Base-by-base conservation (phyloP, 345 rosid species). In the Brassica incana region DNA sequence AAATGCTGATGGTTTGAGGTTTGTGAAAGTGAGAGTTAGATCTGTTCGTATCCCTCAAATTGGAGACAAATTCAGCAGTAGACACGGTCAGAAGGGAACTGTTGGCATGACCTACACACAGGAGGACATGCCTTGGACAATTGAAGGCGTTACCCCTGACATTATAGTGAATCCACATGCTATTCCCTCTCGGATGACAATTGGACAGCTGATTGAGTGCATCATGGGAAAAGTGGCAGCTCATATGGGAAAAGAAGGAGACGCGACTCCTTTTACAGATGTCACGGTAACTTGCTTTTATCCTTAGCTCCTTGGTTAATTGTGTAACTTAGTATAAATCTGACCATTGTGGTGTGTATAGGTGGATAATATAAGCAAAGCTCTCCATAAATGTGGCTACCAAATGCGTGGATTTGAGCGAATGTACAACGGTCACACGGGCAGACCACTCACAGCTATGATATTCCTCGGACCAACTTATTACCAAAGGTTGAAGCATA, bases 221-320 rank as follows among this genome's bases (percentile, higher is more conserved):
- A 92, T 95, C 79, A 95, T 91, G 99, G 98, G 99, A 66, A 92
- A 95, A 86, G 99, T 92, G 80, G 98, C 99, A 14, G 98, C 98
- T 67, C 98, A 92, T 83, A 95, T 95, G 99, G 99, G 99, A 66
- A 92, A 92, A 88, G 99, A 95, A 86, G 99, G 98, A 62, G 99
- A 95, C 71, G 99, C 97, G 0, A 95, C 99, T 75, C 99, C 99
- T 38, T 95, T 95, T 77, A 95, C 98, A 1, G 99, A 95, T 86
- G 99, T 95, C 80, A 95, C 99, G 71, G 99, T 95, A 84, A 86
- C 56, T 90, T 85, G 48, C 77, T 59, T 11, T 73, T 16, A 9
- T 14, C 71, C 59, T 16, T 61, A 5, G 43, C 71, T 68, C 35
- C 50, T 68, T 69, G 20, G 50, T 62, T 74, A 48, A 59, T 66